Base-by-base conservation (phyloP, 2,329 filamentous ascomycete genomes). In the Cadophora gregata region DNA sequence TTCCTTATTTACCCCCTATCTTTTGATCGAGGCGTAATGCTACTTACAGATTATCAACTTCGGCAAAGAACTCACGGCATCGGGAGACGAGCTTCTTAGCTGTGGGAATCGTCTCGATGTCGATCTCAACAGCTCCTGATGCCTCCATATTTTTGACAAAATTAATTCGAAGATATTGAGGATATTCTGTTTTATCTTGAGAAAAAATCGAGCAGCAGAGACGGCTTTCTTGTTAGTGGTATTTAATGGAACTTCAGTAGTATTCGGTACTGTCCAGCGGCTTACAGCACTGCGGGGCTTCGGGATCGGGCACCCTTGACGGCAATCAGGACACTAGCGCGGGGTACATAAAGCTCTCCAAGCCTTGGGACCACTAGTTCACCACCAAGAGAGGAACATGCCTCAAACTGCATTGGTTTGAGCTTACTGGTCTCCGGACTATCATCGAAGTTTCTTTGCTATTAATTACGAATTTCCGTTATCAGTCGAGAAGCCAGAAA, bases 1-100 rank as follows among this genome's bases (percentile, higher is more conserved):
- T 47, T 47, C 7, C 42, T 47, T 21, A 1, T 10, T 21, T 21
- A n/a, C n/a, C n/a, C 21, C 42, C 6, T 21, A n/a, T 7, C 19
- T 8, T 47, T 9, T 21, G 8, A 8, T 47, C 2, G 5, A 14
- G 5, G 4, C 6, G 14, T 16, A 42, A 2, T 4, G 14, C 2
- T 42, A 50, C 73, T 53, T 69, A 76, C 75, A 77, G 63, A 56
- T 77, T 71, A 60, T 76, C 68, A 21, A 77, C 72, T 60, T 77
- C 73, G 9, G 61, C 45, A 53, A 77, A 74, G 68, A 77, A 77
- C 29, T 75, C 69, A 12, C 53, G 27, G 31, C 60, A 64, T n/a
- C 56, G 45, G 36, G 48, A 27, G 24, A 71, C 56, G 7, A 71
- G 69, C 33, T 67, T 68, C 38, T 69, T 60, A 4, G 67, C 64